Evolutionary conservation across 345 rosid species (phyloP).

Genomic region (Melaleuca alternifolia): DNA sequence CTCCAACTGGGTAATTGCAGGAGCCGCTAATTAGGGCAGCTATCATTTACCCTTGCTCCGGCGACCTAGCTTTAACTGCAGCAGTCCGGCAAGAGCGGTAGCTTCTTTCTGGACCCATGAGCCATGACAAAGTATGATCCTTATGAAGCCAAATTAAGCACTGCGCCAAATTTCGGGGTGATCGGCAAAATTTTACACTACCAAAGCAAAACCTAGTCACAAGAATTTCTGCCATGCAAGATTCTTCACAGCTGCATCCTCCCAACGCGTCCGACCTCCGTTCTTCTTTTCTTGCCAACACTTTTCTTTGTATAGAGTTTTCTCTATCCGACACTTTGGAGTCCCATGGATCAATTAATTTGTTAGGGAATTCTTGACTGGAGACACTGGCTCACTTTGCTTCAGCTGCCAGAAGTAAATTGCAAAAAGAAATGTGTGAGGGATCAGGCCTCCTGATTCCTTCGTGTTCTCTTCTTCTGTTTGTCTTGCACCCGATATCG

Average conservation of each 20-base stretch:
- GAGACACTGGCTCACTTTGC: neutral
- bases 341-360: neutral
- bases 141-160: neutral
- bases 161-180: neutral
- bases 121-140: neutral
- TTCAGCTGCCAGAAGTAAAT: neutral
- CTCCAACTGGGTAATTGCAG: neutral
- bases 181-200: neutral
- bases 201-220: neutral
- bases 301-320: neutral
- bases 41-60: neutral
- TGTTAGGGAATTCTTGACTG: neutral
- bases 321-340: neutral
- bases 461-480: slow-evolving; percentile 38
- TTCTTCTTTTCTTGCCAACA: neutral
- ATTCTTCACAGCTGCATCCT: neutral
- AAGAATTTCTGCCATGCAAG: neutral
- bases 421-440: neutral
- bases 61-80: neutral
- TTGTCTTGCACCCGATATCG: slow-evolving; percentile 65
- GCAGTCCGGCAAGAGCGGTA: neutral
- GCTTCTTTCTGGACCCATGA: neutral
- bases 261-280: neutral
- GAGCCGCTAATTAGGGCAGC: neutral
- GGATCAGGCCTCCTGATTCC: slow-evolving; percentile 15